Evolutionary conservation across 352 stramenopile species (phyloP).

Genomic region (Phytophthora pisi): DNA sequence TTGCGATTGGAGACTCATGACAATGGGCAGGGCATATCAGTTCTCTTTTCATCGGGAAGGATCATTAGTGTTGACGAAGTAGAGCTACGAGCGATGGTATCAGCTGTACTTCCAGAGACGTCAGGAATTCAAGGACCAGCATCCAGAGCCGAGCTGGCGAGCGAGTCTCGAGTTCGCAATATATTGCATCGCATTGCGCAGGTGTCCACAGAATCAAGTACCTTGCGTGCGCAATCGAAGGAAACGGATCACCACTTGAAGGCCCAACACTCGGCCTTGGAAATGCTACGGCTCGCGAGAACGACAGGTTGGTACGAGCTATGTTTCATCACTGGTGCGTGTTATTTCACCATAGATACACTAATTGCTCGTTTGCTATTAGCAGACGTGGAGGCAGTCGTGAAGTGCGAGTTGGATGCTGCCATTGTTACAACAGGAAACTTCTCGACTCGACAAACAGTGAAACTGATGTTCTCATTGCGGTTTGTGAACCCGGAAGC

Average conservation of each 20-base stretch:
- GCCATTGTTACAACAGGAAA: conserved; percentile 21
- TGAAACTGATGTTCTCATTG: conserved; percentile 33
- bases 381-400: conserved; percentile 34
- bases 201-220: conserved; percentile 38
- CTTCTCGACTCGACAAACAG: conserved; percentile 28
- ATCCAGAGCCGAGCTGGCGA: conserved; percentile 12
- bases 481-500: conserved; percentile 22
- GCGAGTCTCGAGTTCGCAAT: conserved; percentile 38
- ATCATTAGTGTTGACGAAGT: conserved; percentile 32
- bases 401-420: conserved; percentile 28
- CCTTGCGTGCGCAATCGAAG: conserved; percentile 38
- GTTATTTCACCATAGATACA: conserved; percentile 5
- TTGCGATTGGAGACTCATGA: conserved; percentile 33
- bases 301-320: conserved; percentile 24
- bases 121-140: neutral
- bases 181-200: conserved; percentile 47
- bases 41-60: conserved; percentile 46
- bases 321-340: neutral
- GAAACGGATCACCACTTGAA: conserved; percentile 47
- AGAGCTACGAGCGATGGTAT: conserved; percentile 26
- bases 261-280: conserved; percentile 48
- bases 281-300: conserved; percentile 39
- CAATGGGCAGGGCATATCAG: conserved; percentile 23
- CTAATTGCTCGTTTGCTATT: neutral
- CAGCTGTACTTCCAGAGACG: conserved; percentile 18